Conservation (phyloP, 2,329 filamentous ascomycete species). For the Colletotrichum cordylinicola region DNA sequence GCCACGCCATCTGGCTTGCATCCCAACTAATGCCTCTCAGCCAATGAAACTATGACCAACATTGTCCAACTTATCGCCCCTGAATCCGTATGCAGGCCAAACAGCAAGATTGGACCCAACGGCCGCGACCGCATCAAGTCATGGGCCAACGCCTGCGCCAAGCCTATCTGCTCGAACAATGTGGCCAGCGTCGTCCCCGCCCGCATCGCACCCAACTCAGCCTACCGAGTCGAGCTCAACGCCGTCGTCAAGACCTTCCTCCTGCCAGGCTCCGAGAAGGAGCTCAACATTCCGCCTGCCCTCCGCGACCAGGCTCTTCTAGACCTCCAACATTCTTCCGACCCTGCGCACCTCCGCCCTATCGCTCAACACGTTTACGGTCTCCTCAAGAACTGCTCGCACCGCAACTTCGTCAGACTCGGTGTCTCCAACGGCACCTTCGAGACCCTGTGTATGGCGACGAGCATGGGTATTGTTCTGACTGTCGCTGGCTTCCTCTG, state of each 20-base stretch:
- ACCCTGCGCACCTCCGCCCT: slow-evolving; percentile 44
- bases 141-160: slow-evolving; percentile 22
- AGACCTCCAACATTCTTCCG: slow-evolving; percentile 37
- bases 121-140: slow-evolving; percentile 27
- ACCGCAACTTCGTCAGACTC: slow-evolving; percentile 57
- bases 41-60: slow-evolving; percentile 35
- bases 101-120: slow-evolving; percentile 10
- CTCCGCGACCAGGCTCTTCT: slow-evolving; percentile 45
- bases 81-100: slow-evolving; percentile 31
- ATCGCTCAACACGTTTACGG: slow-evolving; percentile 52
- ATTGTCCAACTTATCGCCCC: slow-evolving; percentile 38
- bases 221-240: slow-evolving; percentile 37
- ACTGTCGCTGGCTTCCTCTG: slow-evolving; percentile 44
- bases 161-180: slow-evolving; percentile 8
- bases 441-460: slow-evolving; percentile 53
- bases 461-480: slow-evolving; percentile 45
- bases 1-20: background rate
- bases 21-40: slow-evolving; percentile 11
- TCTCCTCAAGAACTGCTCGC: slow-evolving; percentile 52
- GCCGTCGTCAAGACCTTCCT: slow-evolving; percentile 47
- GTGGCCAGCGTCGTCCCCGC: slow-evolving; percentile 6
- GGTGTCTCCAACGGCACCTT: slow-evolving; percentile 59
- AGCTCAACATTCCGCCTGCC: slow-evolving; percentile 51
- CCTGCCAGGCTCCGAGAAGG: slow-evolving; percentile 45
- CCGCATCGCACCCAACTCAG: slow-evolving; percentile 18